phyloP scores from a whole-genome alignment of 306 rosid species.

The Erythrophleum fordii region DNA sequence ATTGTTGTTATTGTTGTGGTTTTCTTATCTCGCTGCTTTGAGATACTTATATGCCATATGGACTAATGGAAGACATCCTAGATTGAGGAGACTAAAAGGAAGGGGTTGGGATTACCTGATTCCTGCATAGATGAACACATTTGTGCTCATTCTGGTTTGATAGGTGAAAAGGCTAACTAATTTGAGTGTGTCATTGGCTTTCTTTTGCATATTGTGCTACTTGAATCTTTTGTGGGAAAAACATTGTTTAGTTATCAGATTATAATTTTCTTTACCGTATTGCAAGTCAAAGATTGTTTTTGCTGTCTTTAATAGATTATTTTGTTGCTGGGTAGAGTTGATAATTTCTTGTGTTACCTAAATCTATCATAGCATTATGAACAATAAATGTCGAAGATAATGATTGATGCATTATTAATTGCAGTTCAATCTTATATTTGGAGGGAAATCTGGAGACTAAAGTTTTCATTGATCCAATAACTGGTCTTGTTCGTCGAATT shows the following conservation, averaged over 20 bases:
- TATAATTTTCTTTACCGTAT: background rate
- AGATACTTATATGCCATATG: background rate
- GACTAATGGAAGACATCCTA: background rate
- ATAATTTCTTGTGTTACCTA: background rate
- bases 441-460: slow-evolving; percentile 93
- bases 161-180: background rate
- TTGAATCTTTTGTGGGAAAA: background rate
- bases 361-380: background rate
- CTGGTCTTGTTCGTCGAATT: slow-evolving; percentile 80
- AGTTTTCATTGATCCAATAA: slow-evolving; percentile 63
- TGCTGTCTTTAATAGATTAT: background rate
- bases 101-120: background rate
- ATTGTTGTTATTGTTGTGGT: no score
- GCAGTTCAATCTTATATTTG: slow-evolving; percentile 73
- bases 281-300: background rate
- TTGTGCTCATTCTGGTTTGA: background rate
- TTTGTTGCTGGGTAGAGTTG: background rate
- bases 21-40: background rate
- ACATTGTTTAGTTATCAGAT: background rate
- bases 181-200: background rate
- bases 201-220: background rate
- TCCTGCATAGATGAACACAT: background rate
- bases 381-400: background rate
- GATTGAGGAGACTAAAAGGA: background rate
- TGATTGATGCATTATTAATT: slow-evolving; percentile 13